Conservation (phyloP, 306 rosid species). For the Astragalus membranaceus region DNA sequence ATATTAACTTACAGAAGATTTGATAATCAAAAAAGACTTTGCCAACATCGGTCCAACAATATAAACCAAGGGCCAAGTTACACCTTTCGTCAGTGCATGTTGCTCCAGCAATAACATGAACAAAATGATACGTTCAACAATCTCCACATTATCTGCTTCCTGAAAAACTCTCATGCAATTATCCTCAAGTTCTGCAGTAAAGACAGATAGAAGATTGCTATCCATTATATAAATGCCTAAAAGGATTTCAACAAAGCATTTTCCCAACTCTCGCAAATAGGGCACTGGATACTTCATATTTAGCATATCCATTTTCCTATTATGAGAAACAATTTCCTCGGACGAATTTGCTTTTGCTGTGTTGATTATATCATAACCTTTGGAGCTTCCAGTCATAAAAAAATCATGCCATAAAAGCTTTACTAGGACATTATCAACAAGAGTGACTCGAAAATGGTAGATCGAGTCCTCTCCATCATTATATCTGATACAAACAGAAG, state of each 20-base stretch:
- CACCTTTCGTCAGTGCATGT: constrained; percentile 57
- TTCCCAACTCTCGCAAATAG: constrained; percentile 70
- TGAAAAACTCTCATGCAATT: constrained; percentile 45
- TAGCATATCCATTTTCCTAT: constrained; percentile 33
- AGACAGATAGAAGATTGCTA: constrained; percentile 45
- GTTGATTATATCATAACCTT: constrained; percentile 34
- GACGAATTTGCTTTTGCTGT: constrained; percentile 36
- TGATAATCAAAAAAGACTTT: constrained; percentile 56
- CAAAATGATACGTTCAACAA: constrained; percentile 46
- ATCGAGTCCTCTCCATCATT: constrained; percentile 46
- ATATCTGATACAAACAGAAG: constrained; percentile 49
- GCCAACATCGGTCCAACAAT: constrained; percentile 84
- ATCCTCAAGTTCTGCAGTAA: constrained; percentile 54
- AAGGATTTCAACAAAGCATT: constrained; percentile 63
- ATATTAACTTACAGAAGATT: constrained; percentile 64
- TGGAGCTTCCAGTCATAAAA: constrained; percentile 31
- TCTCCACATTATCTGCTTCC: constrained; percentile 37
- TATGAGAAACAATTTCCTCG: constrained; percentile 28
- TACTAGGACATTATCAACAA: constrained; percentile 56
- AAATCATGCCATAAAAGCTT: constrained; percentile 75
- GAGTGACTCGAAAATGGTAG: constrained; percentile 42
- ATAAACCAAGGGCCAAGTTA: constrained; percentile 72
- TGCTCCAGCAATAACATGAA: constrained; percentile 65
- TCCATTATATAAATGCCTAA: constrained; percentile 48
- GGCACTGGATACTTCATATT: constrained; percentile 42